Base-by-base conservation (phyloP, 2,329 filamentous ascomycete species). In the Aspergillus pseudoglaucus region DNA sequence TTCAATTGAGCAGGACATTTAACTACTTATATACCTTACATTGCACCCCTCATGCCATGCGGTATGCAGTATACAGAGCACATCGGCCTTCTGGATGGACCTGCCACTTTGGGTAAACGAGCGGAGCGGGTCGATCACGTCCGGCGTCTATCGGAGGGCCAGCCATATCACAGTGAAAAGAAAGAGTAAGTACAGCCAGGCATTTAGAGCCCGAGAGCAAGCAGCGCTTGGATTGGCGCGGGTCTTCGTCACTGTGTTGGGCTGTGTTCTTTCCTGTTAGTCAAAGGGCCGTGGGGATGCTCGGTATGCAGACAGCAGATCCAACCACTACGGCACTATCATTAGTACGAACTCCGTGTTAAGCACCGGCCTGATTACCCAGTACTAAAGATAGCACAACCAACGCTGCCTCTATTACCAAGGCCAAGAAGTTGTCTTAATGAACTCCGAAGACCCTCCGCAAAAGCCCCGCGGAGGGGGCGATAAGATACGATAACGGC, bases 51-150 rank as follows among this genome's bases (percentile, higher is more conserved):
- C 47, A 22, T 39, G 27, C 22, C 41, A 47, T 25, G 22, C 10
- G 12, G 17, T 39, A 39, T 20, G 12, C 10, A n/a, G n/a, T n/a
- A n/a, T n/a, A n/a, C 17, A 39, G 37, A 39, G 15, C 37, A 15
- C 14, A 35, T 35, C 33, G 18, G 37, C 22, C 23, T 25, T 44
- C 52, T 49, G 62, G 55, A 42, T 63, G 62, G 51, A 65, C 62
- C 44, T 65, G 50, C 62, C 58, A 33, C 42, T 53, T 59, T 47
- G 32, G 61, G 62, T 51, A 45, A 56, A 39, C 15, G 15, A 18
- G 17, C 37, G 17, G 25, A 30, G 37, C 18, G 37, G 37, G 37
- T 20, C 37, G 9, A 22, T 22, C 17, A n/a, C 14, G 14, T 15
- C 33, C 33, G 15, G 33, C 33, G 15, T 35, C 33, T 17, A 6